phyloP scores from a whole-genome alignment of 352 stramenopile genomes.

The Pythium pyrilobum region DNA sequence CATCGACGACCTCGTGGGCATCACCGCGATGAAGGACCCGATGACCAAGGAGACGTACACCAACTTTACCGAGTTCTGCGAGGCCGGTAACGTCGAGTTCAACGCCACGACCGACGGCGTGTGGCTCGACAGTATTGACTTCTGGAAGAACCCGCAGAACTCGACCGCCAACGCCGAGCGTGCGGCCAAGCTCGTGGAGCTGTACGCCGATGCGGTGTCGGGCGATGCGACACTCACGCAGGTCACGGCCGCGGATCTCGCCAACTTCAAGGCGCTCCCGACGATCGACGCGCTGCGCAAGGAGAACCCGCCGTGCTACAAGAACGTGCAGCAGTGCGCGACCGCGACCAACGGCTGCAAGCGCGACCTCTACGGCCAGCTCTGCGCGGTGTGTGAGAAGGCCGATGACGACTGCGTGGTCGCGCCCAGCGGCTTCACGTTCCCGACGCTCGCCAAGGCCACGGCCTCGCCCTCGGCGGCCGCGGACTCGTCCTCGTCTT shows the following conservation, averaged over 20 bases:
- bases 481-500: not conserved
- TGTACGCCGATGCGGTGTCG: constrained; percentile 36
- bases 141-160: constrained; percentile 62
- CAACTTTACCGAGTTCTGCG: constrained; percentile 70
- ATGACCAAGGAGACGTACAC: constrained; percentile 28
- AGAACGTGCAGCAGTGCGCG: constrained; percentile 49
- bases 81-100: constrained; percentile 57
- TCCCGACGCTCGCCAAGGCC: constrained; percentile 31
- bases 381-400: constrained; percentile 41
- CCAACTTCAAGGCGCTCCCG: constrained; percentile 43
- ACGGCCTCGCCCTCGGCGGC: constrained; percentile 8
- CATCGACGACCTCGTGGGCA: constrained; percentile 74
- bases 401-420: constrained; percentile 24
- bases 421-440: constrained; percentile 26
- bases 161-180: constrained; percentile 34
- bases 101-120: constrained; percentile 26
- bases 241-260: constrained; percentile 21
- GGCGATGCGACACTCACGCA: constrained; percentile 25
- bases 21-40: constrained; percentile 48
- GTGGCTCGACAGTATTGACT: constrained; percentile 39
- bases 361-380: constrained; percentile 45
- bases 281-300: constrained; percentile 30
- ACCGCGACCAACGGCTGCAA: constrained; percentile 52
- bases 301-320: constrained; percentile 58
- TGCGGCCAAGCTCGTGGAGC: constrained; percentile 32